Conservation (phyloP, 169 alveolate species). For the Plasmodium coatneyi region DNA sequence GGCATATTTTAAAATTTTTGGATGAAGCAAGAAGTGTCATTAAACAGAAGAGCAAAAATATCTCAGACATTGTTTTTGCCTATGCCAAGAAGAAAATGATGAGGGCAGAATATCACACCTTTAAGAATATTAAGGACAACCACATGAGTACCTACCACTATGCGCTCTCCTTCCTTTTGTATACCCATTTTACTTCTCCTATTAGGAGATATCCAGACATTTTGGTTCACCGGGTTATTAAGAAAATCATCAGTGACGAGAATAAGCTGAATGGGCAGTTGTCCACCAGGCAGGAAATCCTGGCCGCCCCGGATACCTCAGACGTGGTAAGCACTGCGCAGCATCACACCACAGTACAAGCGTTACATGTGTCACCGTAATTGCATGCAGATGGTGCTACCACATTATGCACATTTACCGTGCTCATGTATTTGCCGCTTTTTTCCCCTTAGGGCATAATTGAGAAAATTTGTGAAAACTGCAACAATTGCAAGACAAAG, state of each 20-base stretch:
- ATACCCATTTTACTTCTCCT: constrained; percentile 93
- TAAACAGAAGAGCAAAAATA: constrained; percentile 18
- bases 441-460: constrained; percentile 38
- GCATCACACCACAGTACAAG: background rate
- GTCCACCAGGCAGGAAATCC: constrained; percentile 47
- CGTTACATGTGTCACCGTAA: too few relatives aligned
- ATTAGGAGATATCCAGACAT: constrained; percentile 92
- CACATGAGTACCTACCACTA: constrained; percentile 84
- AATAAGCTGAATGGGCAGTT: constrained; percentile 3
- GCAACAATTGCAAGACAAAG: constrained; percentile 60
- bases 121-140: constrained; percentile 50
- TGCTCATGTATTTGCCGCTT: too few relatives aligned
- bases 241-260: constrained; percentile 84
- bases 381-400: background rate
- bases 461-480: constrained; percentile 50
- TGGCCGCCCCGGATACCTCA: constrained; percentile 8
- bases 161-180: constrained; percentile 87
- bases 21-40: constrained; percentile 19
- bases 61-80: constrained; percentile 52
- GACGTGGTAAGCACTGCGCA: constrained; percentile 25
- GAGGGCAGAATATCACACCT: constrained; percentile 72
- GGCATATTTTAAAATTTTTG: constrained; percentile 27
- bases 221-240: constrained; percentile 88
- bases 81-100: constrained; percentile 66
- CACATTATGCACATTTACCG: background rate